Percentiles rank a stretch among this genome's conserved stretches.
These are phyloP conservation scores for Candida ovalis DNA, from an alignment of 805 yeast genomes.

Conservation along the genomic window DNA sequence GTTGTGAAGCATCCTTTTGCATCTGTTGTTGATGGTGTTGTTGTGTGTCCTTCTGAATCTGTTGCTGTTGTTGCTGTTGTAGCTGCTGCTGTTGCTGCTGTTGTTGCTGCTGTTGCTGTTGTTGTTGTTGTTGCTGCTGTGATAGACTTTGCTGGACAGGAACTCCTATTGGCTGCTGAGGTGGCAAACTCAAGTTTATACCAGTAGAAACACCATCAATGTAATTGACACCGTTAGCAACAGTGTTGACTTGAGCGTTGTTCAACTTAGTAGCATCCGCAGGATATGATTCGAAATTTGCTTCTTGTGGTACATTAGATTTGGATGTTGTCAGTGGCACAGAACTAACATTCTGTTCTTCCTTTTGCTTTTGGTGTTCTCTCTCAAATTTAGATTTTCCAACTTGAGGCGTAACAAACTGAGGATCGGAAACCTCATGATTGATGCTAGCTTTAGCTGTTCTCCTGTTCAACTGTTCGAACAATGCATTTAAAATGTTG, in stretches of 20 bases:
- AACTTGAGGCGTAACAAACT: constrained; percentile 27
- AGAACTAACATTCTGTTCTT: constrained; percentile 2
- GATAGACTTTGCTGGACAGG: background rate
- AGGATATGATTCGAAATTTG: constrained; percentile 8
- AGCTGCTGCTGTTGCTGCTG: constrained; percentile 2
- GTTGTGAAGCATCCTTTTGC: background rate
- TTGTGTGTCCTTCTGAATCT: background rate
- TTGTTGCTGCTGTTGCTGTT: constrained; percentile 3
- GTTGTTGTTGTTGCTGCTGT: constrained; percentile 4
- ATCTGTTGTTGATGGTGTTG: background rate
- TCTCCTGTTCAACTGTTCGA: constrained; percentile 71
- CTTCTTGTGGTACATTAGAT: constrained; percentile 2
- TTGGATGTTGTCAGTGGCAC: constrained; percentile 10
- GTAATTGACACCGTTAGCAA: constrained; percentile 31
- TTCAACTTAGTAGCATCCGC: constrained; percentile 11
- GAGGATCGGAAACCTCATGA: constrained; percentile 16
- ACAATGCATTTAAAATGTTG: constrained; percentile 71
- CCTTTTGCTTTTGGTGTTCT: constrained; percentile 9
- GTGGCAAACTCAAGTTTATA: constrained; percentile 24
- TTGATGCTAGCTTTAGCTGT: constrained; percentile 46
- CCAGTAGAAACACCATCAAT: constrained; percentile 35
- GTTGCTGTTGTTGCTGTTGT: background rate
- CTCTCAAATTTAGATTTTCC: constrained; percentile 23
- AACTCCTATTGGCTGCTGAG: background rate
- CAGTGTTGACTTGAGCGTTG: constrained; percentile 20